phyloP scores from a whole-genome alignment of 2,329 filamentous ascomycete species.

The Fusarium sp. region DNA sequence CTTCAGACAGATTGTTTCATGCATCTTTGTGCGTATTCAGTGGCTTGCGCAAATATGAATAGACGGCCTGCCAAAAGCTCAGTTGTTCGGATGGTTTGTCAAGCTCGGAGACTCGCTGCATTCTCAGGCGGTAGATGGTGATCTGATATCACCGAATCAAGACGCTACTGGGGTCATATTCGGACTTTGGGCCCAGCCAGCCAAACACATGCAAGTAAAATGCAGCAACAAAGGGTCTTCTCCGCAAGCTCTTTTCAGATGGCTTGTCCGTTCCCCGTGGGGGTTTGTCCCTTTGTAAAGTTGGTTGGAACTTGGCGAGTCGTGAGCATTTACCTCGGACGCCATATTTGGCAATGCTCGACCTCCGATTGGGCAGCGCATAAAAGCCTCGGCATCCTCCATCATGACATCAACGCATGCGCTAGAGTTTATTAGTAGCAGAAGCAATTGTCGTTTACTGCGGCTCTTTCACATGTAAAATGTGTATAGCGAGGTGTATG shows the following conservation, averaged over 20 bases:
- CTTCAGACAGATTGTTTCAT: background rate
- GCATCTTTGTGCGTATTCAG: background rate
- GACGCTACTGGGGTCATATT: background rate
- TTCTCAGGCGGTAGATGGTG: background rate
- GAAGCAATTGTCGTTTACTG: background rate
- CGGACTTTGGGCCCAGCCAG: background rate
- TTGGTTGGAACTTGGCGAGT: conserved; percentile 5
- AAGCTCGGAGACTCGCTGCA: background rate
- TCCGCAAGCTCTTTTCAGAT: conserved; percentile 25
- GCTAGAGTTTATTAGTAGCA: background rate
- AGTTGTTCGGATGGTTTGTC: background rate
- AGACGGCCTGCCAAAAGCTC: background rate
- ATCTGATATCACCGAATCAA: background rate
- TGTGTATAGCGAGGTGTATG: conserved; percentile 20
- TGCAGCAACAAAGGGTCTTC: background rate
- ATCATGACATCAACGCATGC: conserved; percentile 39
- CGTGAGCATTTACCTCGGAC: conserved; percentile 26
- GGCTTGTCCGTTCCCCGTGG: conserved; percentile 1
- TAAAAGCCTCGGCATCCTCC: conserved; percentile 37
- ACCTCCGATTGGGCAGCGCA: conserved; percentile 29
- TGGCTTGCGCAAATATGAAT: background rate
- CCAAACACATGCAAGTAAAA: conserved; percentile 4
- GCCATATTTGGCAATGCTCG: conserved; percentile 35
- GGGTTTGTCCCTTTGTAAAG: background rate
- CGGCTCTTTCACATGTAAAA: conserved; percentile 35